Base-by-base conservation (phyloP, 2,329 filamentous ascomycete genomes). In the Daldinia eschscholtzii region DNA sequence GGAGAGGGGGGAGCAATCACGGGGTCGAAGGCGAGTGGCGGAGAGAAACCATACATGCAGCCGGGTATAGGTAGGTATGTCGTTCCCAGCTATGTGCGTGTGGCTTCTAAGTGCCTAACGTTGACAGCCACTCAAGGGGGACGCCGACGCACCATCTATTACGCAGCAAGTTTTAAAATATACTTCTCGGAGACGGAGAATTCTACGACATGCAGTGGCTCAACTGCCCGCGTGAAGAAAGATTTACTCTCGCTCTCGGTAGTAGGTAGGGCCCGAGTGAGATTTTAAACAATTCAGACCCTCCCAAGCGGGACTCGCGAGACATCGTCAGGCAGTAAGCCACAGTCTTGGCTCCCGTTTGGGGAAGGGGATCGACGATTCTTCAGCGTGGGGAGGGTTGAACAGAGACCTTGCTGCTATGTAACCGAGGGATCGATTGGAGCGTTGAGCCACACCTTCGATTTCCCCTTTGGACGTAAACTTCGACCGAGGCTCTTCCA, bases 281-380 rank as follows among this genome's bases (percentile, higher is more conserved):
- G 39, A 64, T 56, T 23, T 23, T 23, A n/a, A 28, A 39, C 20
- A 33, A 26, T 10, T 6, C 33, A 64, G 30, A 44, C 41, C 59
- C 46, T 50, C 64, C 46, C 59, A 58, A 61, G 67, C 69, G 71
- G 71, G 61, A 60, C 44, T 57, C 46, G 70, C 70, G 67, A 73
- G 70, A 73, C 70, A 73, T 70, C 39, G 37, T 68, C 42, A 35
- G 60, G 63, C 61, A 58, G 61, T 67, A 72, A 72, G 71, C 71
- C 67, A 72, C 71, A 72, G 50, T 44, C 64, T 71, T 64, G 55
- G 65, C 61, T 18, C 41, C 64, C 61, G n/a, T 39, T 68, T 72
- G 23, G 59, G 70, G 64, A 55, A 69, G 39, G 23, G 39, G 70
- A 70, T 71, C 70, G 58, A 52, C 67, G 10, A 30, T 65, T 67